A percentile compares a stretch with the other conserved stretches of the same genome.
Conservation (phyloP, 495 filamentous ascomycete species). For the Podospora pseudocomata region DNA sequence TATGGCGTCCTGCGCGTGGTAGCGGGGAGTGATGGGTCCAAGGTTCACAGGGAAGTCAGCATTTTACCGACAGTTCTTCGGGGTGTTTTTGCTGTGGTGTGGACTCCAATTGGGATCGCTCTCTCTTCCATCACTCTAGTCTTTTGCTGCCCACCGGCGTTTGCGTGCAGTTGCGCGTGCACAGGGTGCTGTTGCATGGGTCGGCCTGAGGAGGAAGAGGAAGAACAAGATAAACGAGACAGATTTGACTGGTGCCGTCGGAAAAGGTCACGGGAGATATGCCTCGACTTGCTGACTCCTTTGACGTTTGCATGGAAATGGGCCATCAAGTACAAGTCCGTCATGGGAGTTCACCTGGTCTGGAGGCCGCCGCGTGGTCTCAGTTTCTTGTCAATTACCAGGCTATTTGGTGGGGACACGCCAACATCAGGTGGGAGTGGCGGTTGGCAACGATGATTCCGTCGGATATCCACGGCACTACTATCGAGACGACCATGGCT, state of each 20-base stretch:
- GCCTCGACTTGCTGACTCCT: neutral
- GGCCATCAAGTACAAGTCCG: neutral
- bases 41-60: neutral
- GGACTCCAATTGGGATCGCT: neutral
- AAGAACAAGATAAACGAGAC: neutral
- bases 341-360: neutral
- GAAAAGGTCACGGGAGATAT: neutral
- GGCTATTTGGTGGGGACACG: neutral
- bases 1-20: neutral
- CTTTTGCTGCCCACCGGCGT: neutral
- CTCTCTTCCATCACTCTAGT: neutral
- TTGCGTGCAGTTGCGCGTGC: neutral
- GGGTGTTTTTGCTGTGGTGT: neutral
- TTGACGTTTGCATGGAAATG: neutral
- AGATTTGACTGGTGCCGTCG: neutral
- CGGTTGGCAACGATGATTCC: neutral
- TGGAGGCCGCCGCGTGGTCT: neutral
- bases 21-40: neutral
- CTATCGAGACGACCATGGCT: neutral
- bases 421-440: neutral
- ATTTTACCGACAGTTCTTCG: neutral
- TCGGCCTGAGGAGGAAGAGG: neutral
- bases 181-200: neutral
- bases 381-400: neutral
- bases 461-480: neutral